phyloP scores from a whole-genome alignment of 1,139 yeast species.

The Taphrina wiesneri region DNA sequence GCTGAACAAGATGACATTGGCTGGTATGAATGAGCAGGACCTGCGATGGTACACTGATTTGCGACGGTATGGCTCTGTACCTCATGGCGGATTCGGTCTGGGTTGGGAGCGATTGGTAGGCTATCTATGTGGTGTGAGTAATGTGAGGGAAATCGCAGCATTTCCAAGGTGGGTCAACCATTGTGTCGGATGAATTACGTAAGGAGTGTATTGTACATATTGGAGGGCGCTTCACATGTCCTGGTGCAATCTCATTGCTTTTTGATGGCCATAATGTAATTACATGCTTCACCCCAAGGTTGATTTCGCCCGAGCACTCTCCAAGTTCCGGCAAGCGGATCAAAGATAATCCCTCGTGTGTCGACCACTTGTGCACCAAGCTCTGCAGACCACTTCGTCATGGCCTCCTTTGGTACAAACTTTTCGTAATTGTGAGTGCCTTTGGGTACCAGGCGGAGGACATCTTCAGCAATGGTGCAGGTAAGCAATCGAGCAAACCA shows the following conservation, averaged over 20 bases:
- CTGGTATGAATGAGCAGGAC: conserved; percentile 53
- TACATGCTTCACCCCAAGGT: conserved; percentile 34
- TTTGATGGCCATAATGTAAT: conserved; percentile 22
- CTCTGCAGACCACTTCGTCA: conserved; percentile 61
- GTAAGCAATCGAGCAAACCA: conserved; percentile 90
- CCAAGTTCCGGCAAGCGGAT: conserved; percentile 34
- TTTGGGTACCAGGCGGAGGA: conserved; percentile 76
- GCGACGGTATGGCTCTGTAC: conserved; percentile 75
- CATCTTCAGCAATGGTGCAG: conserved; percentile 81
- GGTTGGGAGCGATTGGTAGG: conserved; percentile 86
- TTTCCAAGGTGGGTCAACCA: conserved; percentile 65
- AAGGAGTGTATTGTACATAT: neutral
- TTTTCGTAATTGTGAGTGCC: conserved; percentile 90
- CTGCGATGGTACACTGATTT: conserved; percentile 73
- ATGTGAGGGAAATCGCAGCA: conserved; percentile 81
- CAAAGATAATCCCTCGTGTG: conserved; percentile 35
- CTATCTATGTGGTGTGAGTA: conserved; percentile 69
- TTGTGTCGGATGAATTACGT: conserved; percentile 43
- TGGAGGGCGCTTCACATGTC: neutral
- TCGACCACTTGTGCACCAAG: conserved; percentile 44
- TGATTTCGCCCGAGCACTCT: conserved; percentile 11
- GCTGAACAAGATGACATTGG: conserved; percentile 51
- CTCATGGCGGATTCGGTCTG: conserved; percentile 97
- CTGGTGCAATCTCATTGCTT: neutral
- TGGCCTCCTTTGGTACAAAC: conserved; percentile 76